Conservation (phyloP, 495 filamentous ascomycete species). For the Xylaria nigripes region DNA sequence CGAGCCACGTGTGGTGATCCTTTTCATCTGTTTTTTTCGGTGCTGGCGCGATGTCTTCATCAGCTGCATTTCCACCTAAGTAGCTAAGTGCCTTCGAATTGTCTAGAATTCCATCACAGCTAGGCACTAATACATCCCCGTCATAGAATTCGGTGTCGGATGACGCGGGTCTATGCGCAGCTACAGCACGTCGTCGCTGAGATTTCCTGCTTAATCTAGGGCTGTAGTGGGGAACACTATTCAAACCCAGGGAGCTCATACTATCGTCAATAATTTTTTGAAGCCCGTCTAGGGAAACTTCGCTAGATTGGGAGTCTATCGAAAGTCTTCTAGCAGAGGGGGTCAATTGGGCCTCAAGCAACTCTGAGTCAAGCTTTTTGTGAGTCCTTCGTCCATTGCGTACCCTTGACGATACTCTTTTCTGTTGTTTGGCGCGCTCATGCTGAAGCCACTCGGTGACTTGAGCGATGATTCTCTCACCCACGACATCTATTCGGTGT, state of each 20-base stretch:
- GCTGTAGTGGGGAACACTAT: conserved; percentile 27
- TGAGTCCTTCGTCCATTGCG: conserved; percentile 23
- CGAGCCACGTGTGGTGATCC: conserved; percentile 63
- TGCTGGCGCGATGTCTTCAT: conserved; percentile 37
- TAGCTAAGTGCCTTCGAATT: conserved; percentile 83
- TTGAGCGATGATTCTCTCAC: conserved; percentile 56
- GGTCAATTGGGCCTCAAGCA: conserved; percentile 7
- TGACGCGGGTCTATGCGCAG: conserved; percentile 36
- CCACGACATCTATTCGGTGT: conserved; percentile 31
- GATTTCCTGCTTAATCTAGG: conserved; percentile 27
- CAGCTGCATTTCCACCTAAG: conserved; percentile 48
- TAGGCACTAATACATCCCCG: conserved; percentile 60
- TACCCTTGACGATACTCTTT: conserved; percentile 37
- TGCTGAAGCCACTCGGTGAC: conserved; percentile 72
- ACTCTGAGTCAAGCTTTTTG: conserved; percentile 14
- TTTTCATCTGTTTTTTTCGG: conserved; percentile 43
- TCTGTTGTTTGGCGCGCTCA: conserved; percentile 59
- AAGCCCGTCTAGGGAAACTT: conserved; percentile 56
- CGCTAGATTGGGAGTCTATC: conserved; percentile 48
- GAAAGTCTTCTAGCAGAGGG: conserved; percentile 30
- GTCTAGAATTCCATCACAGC: conserved; percentile 71
- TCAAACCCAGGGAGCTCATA: conserved; percentile 39
- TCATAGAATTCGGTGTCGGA: conserved; percentile 80
- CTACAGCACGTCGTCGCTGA: conserved; percentile 27
- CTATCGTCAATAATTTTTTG: conserved; percentile 62